Evolutionary conservation across 495 filamentous ascomycete species (phyloP), one percentile per base, ranked within the genome.

Genomic region (Cercophora samala): DNA sequence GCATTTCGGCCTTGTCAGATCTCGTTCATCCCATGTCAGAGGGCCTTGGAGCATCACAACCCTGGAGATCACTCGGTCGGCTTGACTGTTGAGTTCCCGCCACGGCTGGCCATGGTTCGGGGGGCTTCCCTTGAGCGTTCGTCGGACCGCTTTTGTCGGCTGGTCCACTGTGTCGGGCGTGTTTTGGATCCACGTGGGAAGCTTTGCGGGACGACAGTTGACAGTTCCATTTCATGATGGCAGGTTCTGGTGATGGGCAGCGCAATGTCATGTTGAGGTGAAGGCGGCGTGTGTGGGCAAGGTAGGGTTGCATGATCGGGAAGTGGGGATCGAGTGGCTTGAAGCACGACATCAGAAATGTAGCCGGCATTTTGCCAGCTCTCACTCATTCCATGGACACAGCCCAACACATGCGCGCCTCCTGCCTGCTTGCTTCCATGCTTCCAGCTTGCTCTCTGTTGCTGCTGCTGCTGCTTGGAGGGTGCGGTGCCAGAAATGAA

Each of bases 11-110:
- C 66, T 75, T 52, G 70, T 69, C 65, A 74, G 71, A 76, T 78
- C 73, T 68, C 54, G 74, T 81, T 80, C 77, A 66, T 80, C 77
- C 75, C 78, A 79, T 80, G 55, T 75, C 2, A 17, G 13, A 17
- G 13, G 37, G 37, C 37, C 11, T 46, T 46, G 37, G 37, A 46
- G 37, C 37, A 46, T 8, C 37, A 46, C 15, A 62, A 56, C 65
- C 64, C 58, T 68, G 64, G 58, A 59, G 69, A 66, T 65, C 63
- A 23, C 54, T 5, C 26, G 4, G 8, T 18, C 58, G 24, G 26
- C 18, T 24, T 60, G 58, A 17, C 22, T 19, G 4, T 29, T 29
- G 11, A 19, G 6, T 60, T 24, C 58, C 58, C 17, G 21, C 56
- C 24, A 8, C 58, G n/a, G 29, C 23, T 22, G 4, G 23, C 58